Evolutionary conservation across 768 basidiomycete species (phyloP), one percentile per base, ranked within the genome.

Genomic region (Steccherinum ochraceum): DNA sequence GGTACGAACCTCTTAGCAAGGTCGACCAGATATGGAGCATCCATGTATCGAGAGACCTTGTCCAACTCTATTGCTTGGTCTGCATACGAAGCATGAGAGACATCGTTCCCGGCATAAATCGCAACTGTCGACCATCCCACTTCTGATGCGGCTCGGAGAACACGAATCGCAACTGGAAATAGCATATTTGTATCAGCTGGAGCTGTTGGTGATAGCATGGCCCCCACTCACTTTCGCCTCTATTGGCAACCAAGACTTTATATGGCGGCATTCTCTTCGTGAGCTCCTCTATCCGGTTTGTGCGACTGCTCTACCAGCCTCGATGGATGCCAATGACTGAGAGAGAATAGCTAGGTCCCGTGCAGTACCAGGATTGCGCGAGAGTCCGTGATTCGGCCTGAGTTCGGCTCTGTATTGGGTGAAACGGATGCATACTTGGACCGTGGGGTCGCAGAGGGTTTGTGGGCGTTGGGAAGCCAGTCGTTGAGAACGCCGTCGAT

Each of bases 191-290:
- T 16, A 21, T 7, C 16, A 48, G 45, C 24, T 26, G 50, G 3
- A 21, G 27, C n/a, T 5, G 26, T 35, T 11, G 19, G 19, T 5
- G 4, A n/a, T 19, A 7, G 20, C 20, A 11, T 3, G 20, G 2
- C 16, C 25, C 1, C 2, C 11, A 68, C 73, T 66, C 39, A 57
- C 56, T 69, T 58, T 70, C 69, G 24, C 69, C 69, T 0, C 69
- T 59, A 45, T 70, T 70, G 16, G 65, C 67, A 40, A 70, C 59
- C 44, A 69, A 58, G 11, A 67, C 45, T 27, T 51, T 55, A 3
- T 44, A 50, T 2, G 10, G 62, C 26, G 23, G 46, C 49, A 50
- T 50, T 3, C 12, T 24, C 16, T 23, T 35, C 50, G 50, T 51
- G 50, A 55, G 7, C 30, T 35, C 30, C 16, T 35, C 30, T 7